A percentile compares a stretch with the other conserved stretches of the same genome.
Conservation (phyloP, 257 asterid genomes). For the Verbena officinalis region DNA sequence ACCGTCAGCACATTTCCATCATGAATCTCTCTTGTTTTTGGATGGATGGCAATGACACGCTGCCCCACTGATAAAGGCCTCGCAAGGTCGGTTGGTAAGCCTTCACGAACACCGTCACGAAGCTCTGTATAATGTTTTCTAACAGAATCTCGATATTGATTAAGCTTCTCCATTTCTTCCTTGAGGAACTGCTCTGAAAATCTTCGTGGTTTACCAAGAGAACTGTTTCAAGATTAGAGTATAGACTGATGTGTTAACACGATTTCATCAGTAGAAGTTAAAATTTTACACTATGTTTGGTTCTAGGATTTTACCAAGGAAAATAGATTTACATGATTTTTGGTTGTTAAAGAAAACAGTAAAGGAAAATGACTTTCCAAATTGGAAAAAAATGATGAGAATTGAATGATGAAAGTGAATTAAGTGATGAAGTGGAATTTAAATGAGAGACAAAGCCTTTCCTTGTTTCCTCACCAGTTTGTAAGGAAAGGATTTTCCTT, state of each 20-base stretch:
- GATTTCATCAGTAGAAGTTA: too few species aligned
- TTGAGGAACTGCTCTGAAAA: conserved; percentile 88
- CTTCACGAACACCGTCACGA: conserved; percentile 82
- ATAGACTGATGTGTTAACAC: conserved; percentile 1
- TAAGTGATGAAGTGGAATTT: too few species aligned
- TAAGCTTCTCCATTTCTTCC: conserved; percentile 96
- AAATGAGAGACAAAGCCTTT: too few species aligned
- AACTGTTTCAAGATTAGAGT: conserved; percentile 51
- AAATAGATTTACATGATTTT: too few species aligned
- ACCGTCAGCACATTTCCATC: conserved; percentile 93
- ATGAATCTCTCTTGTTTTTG: conserved; percentile 90
- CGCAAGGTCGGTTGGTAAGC: conserved; percentile 88
- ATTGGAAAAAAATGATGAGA: too few species aligned
- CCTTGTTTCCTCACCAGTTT: too few species aligned
- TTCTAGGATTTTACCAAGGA: too few species aligned
- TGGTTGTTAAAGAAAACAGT: too few species aligned
- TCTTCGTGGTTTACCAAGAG: conserved; percentile 95
- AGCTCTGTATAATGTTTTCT: conserved; percentile 87
- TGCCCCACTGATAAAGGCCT: conserved; percentile 96
- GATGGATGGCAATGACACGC: conserved; percentile 93
- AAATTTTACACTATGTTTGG: too few species aligned
- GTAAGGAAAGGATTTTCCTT: too few species aligned
- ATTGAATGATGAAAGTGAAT: too few species aligned
- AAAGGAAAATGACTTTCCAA: too few species aligned
- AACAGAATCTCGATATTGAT: conserved; percentile 79